These are phyloP conservation scores for Drechslerella stenobrocha DNA, from an alignment of 2,329 filamentous ascomycete species.

Conservation along the genomic window DNA sequence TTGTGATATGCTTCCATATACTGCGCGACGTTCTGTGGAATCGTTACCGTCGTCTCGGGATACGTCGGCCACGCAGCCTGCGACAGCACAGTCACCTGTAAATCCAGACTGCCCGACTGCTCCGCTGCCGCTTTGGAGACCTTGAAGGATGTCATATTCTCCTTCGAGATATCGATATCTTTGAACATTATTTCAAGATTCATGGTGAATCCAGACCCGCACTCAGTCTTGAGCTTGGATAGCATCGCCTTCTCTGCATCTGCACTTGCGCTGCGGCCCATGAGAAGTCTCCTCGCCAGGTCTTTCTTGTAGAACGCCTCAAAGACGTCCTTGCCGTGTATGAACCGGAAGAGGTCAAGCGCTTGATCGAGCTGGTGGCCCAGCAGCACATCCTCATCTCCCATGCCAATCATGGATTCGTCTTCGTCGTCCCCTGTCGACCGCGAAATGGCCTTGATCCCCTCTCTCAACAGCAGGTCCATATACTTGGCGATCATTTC, in stretches of 20 bases:
- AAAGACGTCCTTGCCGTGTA: slow-evolving; percentile 96
- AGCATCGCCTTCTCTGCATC: slow-evolving; percentile 97
- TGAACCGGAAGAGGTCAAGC: slow-evolving; percentile 91
- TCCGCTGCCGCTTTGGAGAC: slow-evolving; percentile 64
- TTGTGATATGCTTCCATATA: slow-evolving; percentile 78
- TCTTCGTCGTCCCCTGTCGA: slow-evolving; percentile 64
- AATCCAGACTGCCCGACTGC: slow-evolving; percentile 64
- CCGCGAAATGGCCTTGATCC: slow-evolving; percentile 72
- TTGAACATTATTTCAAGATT: slow-evolving; percentile 99
- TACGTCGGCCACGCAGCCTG: slow-evolving; percentile 92
- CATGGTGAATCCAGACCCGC: slow-evolving; percentile 89
- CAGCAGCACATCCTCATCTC: slow-evolving; percentile 88
- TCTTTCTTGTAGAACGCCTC: slow-evolving; percentile 99
- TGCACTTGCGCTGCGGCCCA: slow-evolving; percentile 88
- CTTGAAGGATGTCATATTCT: slow-evolving; percentile 91
- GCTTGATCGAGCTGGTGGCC: slow-evolving; percentile 90
- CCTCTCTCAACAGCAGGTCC: slow-evolving; percentile 82
- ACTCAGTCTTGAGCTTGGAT: slow-evolving; percentile 69
- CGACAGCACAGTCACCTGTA: slow-evolving; percentile 88
- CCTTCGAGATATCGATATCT: slow-evolving; percentile 87
- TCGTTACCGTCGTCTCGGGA: slow-evolving; percentile 71
- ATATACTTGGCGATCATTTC: slow-evolving; percentile 99
- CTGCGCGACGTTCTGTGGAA: slow-evolving; percentile 74
- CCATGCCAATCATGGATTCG: slow-evolving; percentile 65
- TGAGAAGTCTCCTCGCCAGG: slow-evolving; percentile 81